Conservation (phyloP, 1,284 basidiomycete species). For the Grifola frondosa region DNA sequence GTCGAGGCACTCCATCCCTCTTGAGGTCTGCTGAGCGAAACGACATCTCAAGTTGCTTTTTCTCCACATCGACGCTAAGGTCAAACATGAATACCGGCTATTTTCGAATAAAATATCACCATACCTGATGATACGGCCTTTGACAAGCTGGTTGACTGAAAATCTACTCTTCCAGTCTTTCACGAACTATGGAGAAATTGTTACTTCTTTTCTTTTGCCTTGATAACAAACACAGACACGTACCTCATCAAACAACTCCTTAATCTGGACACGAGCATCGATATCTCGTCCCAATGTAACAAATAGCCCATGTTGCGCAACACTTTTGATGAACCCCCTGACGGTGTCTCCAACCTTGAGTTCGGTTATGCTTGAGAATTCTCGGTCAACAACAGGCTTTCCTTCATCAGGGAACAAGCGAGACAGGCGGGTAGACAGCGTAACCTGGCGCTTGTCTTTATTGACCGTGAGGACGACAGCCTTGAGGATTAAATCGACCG, state of each 20-base stretch:
- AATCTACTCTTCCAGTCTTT: conserved; percentile 95
- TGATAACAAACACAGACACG: conserved; percentile 21
- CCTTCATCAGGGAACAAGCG: conserved; percentile 53
- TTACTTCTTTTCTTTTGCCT: neutral
- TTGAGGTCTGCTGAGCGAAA: conserved; percentile 65
- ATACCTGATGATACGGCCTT: conserved; percentile 80
- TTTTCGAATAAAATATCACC: conserved; percentile 14
- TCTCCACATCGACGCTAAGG: conserved; percentile 63
- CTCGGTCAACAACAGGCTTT: conserved; percentile 62
- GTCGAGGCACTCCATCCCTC: conserved; percentile 39
- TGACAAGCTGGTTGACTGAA: conserved; percentile 80
- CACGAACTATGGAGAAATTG: conserved; percentile 60
- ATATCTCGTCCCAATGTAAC: conserved; percentile 81
- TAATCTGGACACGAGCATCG: conserved; percentile 92
- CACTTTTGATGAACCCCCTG: conserved; percentile 87
- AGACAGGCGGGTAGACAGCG: conserved; percentile 79
- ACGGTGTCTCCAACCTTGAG: conserved; percentile 74
- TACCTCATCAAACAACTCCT: conserved; percentile 89
- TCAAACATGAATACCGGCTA: neutral
- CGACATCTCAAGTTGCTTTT: conserved; percentile 85
- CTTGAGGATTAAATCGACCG: conserved; percentile 65
- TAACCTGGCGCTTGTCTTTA: conserved; percentile 62
- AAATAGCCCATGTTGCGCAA: conserved; percentile 89
- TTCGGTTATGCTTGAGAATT: conserved; percentile 64
- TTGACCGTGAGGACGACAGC: conserved; percentile 74